Evolutionary conservation across 2,329 filamentous ascomycete genomes (phyloP).

Genomic region (Ascochyta pisi): DNA sequence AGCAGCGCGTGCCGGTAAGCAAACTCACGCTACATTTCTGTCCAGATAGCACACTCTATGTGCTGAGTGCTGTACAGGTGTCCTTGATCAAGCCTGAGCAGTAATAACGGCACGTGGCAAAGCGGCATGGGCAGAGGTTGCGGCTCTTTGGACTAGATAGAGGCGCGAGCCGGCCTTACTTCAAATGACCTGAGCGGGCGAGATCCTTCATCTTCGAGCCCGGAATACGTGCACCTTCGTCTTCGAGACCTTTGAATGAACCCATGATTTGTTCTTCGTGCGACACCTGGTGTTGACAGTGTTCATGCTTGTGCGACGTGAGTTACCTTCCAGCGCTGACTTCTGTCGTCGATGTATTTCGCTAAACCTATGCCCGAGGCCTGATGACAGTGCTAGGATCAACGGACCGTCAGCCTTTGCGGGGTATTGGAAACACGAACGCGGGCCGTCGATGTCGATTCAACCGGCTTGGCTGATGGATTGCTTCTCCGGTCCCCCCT

Average conservation of each 20-base stretch:
- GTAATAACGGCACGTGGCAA: too few species aligned
- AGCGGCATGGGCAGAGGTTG: too few species aligned
- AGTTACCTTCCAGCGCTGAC: not conserved
- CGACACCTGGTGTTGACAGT: too few species aligned
- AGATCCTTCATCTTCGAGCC: too few species aligned
- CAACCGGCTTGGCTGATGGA: slow-evolving; percentile 14
- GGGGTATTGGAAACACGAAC: not conserved
- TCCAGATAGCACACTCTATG: not conserved
- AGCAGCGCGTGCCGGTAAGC: slow-evolving; percentile 7
- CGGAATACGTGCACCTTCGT: too few species aligned
- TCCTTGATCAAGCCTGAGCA: not conserved
- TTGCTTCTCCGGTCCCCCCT: not conserved
- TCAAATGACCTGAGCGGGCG: too few species aligned
- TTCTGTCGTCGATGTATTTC: not conserved
- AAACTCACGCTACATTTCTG: not conserved
- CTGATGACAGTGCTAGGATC: not conserved
- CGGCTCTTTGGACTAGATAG: too few species aligned
- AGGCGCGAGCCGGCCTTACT: too few species aligned
- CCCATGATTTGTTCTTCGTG: too few species aligned
- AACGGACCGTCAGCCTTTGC: slow-evolving; percentile 4
- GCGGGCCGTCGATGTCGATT: slow-evolving; percentile 6
- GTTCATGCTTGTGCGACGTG: not conserved
- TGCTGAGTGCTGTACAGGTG: too few species aligned
- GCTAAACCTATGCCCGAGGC: not conserved
- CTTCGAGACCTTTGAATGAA: too few species aligned